Percentiles rank a stretch among this genome's conserved stretches.
phyloP scores from a whole-genome alignment of 805 yeast genomes.

The Lipomyces orientalis region DNA sequence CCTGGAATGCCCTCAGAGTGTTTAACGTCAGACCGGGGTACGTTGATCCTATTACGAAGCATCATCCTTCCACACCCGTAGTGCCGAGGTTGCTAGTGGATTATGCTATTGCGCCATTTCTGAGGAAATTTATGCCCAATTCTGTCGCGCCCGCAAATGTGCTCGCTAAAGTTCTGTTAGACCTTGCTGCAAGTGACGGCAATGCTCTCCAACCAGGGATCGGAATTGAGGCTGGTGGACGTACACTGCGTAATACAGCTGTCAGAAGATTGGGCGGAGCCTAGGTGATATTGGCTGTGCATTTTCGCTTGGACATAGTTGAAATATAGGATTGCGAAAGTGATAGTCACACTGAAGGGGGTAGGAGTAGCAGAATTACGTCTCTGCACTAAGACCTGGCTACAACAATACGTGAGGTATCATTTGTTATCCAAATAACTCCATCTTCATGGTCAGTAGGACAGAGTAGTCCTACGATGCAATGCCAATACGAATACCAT shows the following conservation, averaged over 20 bases:
- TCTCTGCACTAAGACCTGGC: no score
- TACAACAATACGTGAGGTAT: neutral
- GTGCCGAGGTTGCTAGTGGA: constrained; percentile 1
- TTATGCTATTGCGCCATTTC: constrained; percentile 3
- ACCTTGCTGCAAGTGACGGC: constrained; percentile 14
- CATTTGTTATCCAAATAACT: neutral
- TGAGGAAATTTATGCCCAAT: constrained; percentile 10
- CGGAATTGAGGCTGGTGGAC: constrained; percentile 10
- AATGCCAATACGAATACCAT: no score
- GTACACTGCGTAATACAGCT: neutral
- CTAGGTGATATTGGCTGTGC: neutral
- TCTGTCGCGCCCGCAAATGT: constrained; percentile 1
- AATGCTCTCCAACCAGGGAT: neutral
- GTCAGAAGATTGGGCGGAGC: constrained; percentile 11
- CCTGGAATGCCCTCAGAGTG: constrained; percentile 12
- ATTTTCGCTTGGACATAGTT: neutral
- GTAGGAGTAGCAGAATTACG: neutral
- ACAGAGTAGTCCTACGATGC: no score
- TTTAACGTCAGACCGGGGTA: constrained; percentile 9
- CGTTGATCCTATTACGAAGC: neutral
- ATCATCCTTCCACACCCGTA: neutral
- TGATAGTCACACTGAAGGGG: neutral
- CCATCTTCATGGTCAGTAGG: neutral
- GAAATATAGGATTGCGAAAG: neutral
- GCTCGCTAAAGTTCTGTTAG: constrained; percentile 13